These are phyloP conservation scores for Chytriomyces confervae DNA, from an alignment of 192 early-diverging fungal species.

Conservation along the genomic window DNA sequence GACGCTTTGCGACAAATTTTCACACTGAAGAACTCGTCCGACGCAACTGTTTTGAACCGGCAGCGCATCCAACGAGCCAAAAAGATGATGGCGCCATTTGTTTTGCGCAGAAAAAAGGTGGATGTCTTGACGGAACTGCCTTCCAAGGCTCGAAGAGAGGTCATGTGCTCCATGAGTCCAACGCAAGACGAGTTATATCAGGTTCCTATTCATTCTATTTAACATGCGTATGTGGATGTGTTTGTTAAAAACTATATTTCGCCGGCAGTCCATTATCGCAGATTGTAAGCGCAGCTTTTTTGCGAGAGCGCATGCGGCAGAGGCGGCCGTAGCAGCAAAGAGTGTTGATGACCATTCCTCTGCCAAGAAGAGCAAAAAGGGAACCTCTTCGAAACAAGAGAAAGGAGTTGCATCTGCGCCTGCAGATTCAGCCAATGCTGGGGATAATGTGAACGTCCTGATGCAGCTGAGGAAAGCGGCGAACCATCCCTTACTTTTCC, in stretches of 20 bases:
- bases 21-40: constrained; percentile 56
- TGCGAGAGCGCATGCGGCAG: constrained; percentile 2
- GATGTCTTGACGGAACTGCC: constrained; percentile 53
- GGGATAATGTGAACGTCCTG: constrained; percentile 48
- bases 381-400: constrained; percentile 7
- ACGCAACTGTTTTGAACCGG: constrained; percentile 34
- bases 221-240: too few relatives aligned
- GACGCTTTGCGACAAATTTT: constrained; percentile 63
- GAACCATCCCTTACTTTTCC: constrained; percentile 81
- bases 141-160: constrained; percentile 29
- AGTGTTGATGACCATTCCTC: not conserved
- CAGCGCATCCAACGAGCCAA: constrained; percentile 79
- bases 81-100: constrained; percentile 87
- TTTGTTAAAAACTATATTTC: not conserved
- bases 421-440: constrained; percentile 7
- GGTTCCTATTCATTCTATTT: constrained; percentile 14
- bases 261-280: constrained; percentile 37
- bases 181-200: constrained; percentile 43
- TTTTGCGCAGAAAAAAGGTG: constrained; percentile 80
- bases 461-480: constrained; percentile 88
- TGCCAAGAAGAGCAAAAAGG: constrained; percentile 3
- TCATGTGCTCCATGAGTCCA: constrained; percentile 36
- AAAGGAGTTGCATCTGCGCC: not conserved
- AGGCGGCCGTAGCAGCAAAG: constrained; percentile 5
- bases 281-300: constrained; percentile 41